phyloP scores from a whole-genome alignment of 2,329 filamentous ascomycete genomes.

The Malbranchea zuffiana region DNA sequence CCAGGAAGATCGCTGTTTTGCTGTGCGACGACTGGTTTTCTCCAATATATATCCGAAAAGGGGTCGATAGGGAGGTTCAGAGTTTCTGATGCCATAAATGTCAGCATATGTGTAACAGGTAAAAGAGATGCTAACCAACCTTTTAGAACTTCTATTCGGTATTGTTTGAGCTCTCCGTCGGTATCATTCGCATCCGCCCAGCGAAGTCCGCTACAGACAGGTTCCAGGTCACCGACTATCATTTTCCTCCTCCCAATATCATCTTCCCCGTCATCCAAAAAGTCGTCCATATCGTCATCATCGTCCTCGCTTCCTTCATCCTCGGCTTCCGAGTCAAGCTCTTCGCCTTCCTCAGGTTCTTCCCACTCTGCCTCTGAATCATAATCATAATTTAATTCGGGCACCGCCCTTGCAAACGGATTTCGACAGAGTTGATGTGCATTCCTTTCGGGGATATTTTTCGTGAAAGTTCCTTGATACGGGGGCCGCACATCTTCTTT shows the following conservation, averaged over 20 bases:
- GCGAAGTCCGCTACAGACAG: conserved; percentile 67
- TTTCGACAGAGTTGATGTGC: conserved; percentile 43
- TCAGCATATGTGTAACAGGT: not conserved
- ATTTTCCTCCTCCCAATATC: conserved; percentile 45
- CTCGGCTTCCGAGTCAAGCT: conserved; percentile 53
- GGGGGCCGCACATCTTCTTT: conserved; percentile 52
- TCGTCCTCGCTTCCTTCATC: conserved; percentile 52
- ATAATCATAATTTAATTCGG: conserved; percentile 52
- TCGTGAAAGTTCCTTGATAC: conserved; percentile 53
- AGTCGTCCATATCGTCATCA: conserved; percentile 81
- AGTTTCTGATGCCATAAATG: conserved; percentile 24
- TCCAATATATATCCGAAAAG: conserved; percentile 75
- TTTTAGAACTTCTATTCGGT: conserved; percentile 64
- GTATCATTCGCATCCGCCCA: conserved; percentile 56
- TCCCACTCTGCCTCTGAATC: conserved; percentile 58
- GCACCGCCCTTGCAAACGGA: conserved; percentile 42
- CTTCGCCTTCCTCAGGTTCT: conserved; percentile 61
- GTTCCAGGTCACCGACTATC: conserved; percentile 58
- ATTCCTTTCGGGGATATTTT: conserved; percentile 30
- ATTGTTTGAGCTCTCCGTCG: conserved; percentile 44
- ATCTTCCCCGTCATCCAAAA: conserved; percentile 80
- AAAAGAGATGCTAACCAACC: conserved; percentile 33
- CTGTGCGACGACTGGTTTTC: conserved; percentile 21
- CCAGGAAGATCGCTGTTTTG: conserved; percentile 17
- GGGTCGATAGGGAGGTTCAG: conserved; percentile 61